Percentiles rank a stretch among this genome's conserved stretches.
phyloP scores from a whole-genome alignment of 805 yeast species.

The Schwanniomyces yamadae region DNA sequence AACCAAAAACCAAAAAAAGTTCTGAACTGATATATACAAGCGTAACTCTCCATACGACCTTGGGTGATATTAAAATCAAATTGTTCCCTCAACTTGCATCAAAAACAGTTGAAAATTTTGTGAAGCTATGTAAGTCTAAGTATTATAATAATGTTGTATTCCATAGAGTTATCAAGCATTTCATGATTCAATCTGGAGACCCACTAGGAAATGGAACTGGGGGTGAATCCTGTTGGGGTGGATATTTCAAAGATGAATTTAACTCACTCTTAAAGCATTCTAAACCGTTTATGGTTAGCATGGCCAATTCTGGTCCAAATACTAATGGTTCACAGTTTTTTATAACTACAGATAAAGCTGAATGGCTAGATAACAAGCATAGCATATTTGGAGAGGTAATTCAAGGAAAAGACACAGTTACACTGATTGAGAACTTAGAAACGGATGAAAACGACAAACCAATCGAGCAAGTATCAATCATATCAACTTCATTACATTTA shows the following conservation, averaged over 20 bases:
- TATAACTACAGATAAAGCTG: constrained; percentile 26
- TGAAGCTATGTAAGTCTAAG: constrained; percentile 29
- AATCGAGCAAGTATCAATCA: constrained; percentile 18
- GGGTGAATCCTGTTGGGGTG: constrained; percentile 27
- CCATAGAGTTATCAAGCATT: constrained; percentile 23
- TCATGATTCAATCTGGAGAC: constrained; percentile 28
- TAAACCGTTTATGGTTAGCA: constrained; percentile 38
- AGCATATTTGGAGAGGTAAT: constrained; percentile 25
- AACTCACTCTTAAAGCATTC: constrained; percentile 23
- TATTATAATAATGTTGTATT: constrained; percentile 39
- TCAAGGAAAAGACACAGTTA: constrained; percentile 20
- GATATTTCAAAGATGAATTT: constrained; percentile 27
- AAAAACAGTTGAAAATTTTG: constrained; percentile 41
- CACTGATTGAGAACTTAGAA: constrained; percentile 16
- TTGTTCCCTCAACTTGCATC: constrained; percentile 38
- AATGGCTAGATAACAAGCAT: constrained; percentile 23
- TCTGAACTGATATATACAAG: constrained; percentile 1
- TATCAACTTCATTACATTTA: constrained; percentile 17
- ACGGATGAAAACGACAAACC: constrained; percentile 22
- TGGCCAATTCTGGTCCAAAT: constrained; percentile 68
- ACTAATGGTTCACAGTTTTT: constrained; percentile 50
- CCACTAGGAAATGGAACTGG: constrained; percentile 26
- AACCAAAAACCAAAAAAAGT: constrained; percentile 4
- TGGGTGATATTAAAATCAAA: constrained; percentile 42
- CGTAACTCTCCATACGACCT: constrained; percentile 31